phyloP scores from a whole-genome alignment of 2,329 filamentous ascomycete species.

The Didymella arachidicola region DNA sequence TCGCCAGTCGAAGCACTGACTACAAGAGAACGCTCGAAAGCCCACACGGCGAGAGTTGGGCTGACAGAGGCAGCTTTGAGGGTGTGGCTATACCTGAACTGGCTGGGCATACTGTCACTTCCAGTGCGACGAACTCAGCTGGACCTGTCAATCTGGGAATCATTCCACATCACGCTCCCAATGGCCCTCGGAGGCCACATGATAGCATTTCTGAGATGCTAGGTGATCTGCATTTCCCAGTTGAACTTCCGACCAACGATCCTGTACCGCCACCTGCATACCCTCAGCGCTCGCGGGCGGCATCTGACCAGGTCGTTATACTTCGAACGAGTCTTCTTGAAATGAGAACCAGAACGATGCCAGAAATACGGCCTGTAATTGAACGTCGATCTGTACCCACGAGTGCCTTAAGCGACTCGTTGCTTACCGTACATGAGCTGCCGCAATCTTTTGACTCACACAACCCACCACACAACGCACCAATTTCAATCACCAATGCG shows the following conservation, averaged over 20 bases:
- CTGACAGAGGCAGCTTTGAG: background rate
- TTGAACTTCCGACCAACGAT: slow-evolving; percentile 19
- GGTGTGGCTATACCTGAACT: slow-evolving; percentile 17
- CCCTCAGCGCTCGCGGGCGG: background rate
- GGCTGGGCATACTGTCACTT: slow-evolving; percentile 18
- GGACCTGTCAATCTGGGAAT: slow-evolving; percentile 25
- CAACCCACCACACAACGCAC: background rate
- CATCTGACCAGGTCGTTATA: background rate
- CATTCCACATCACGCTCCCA: background rate
- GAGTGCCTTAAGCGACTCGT: slow-evolving; percentile 18
- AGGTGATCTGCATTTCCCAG: slow-evolving; percentile 20
- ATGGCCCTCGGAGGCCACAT: too few species aligned
- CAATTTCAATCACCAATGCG: background rate
- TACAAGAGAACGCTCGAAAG: background rate
- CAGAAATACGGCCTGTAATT: background rate
- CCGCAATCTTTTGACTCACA: background rate
- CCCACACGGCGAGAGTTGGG: background rate
- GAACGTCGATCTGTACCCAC: slow-evolving; percentile 14
- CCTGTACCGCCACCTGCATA: slow-evolving; percentile 14
- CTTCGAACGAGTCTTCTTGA: background rate
- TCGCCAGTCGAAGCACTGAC: background rate
- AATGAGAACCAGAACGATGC: background rate
- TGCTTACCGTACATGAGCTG: background rate
- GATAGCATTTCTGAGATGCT: slow-evolving; percentile 19
- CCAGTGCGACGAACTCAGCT: slow-evolving; percentile 31